phyloP scores from a whole-genome alignment of 148 eudicot genomes.

The Rhododendron ferrugineum region DNA sequence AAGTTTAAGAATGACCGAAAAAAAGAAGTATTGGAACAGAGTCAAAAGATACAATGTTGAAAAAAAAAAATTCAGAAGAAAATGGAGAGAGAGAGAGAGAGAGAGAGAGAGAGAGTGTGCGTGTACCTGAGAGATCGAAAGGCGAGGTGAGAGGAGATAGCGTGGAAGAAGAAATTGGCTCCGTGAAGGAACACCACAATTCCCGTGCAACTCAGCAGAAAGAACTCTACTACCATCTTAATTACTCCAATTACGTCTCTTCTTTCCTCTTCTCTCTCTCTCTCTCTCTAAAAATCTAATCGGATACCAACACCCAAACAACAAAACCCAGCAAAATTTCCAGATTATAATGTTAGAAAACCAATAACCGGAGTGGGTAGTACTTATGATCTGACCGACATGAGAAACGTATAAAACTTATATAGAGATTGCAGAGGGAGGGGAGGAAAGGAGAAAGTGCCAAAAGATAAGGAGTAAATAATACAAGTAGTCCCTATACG shows the following conservation, averaged over 20 bases:
- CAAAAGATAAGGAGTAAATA: not conserved
- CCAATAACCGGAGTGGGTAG: not conserved
- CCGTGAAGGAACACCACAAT: conserved; percentile 54
- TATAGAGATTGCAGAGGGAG: not conserved
- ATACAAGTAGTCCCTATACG: not conserved
- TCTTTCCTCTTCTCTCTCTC: not conserved
- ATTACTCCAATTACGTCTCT: not conserved
- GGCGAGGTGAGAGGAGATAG: conserved; percentile 38
- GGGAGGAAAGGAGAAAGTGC: not conserved
- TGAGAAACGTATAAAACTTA: not conserved
- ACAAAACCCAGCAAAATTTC: not conserved
- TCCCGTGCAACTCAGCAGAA: conserved; percentile 65
- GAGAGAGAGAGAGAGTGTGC: not conserved
- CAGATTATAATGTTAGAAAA: not conserved
- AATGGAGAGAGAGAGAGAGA: not conserved
- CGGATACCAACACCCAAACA: not conserved
- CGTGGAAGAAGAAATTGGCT: conserved; percentile 51
- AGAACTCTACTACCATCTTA: conserved; percentile 39
- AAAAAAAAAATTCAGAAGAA: not conserved
- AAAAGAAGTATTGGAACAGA: not conserved
- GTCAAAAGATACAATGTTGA: not conserved
- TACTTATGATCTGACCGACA: not conserved
- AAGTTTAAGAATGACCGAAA: not conserved
- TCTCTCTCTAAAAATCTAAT: not conserved
- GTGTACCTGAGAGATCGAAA: conserved; percentile 50